Conservation (phyloP, 164 flowering plant species). For the Kingdonia uniflora region DNA sequence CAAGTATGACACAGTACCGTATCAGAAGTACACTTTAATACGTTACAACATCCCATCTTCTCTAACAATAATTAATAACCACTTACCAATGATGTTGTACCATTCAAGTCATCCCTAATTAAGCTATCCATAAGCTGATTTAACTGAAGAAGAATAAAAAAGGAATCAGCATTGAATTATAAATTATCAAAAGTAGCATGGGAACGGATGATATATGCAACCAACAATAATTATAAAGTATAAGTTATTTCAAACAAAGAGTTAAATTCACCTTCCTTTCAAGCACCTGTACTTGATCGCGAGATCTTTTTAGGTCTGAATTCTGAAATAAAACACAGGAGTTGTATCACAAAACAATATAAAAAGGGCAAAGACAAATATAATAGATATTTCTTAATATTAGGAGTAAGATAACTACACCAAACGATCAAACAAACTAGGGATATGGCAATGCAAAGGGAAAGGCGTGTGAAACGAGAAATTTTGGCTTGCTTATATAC, state of each 20-base stretch:
- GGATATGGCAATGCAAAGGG: too few relatives aligned
- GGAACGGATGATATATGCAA: neutral
- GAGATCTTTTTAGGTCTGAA: conserved; percentile 44
- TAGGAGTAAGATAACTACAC: too few relatives aligned
- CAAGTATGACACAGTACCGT: too few relatives aligned
- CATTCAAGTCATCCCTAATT: conserved; percentile 39
- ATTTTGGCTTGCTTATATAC: too few relatives aligned
- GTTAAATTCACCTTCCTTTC: conserved; percentile 53
- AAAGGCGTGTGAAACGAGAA: too few relatives aligned
- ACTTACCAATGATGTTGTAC: conserved; percentile 47
- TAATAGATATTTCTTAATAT: too few relatives aligned
- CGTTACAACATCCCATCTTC: too few relatives aligned
- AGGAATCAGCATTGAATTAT: neutral
- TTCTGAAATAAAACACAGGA: conserved; percentile 34
- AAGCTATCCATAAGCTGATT: conserved; percentile 60
- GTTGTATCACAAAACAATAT: neutral
- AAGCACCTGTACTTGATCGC: conserved; percentile 53
- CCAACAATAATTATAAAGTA: neutral
- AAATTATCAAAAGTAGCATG: neutral
- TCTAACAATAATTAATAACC: neutral
- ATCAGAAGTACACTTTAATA: too few relatives aligned
- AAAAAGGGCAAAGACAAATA: too few relatives aligned
- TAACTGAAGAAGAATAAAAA: conserved; percentile 37
- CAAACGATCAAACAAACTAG: too few relatives aligned
- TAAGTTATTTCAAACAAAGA: neutral